These are phyloP conservation scores for Cryptococcus sp. DNA, from an alignment of 1,284 basidiomycete species.

Conservation along the genomic window DNA sequence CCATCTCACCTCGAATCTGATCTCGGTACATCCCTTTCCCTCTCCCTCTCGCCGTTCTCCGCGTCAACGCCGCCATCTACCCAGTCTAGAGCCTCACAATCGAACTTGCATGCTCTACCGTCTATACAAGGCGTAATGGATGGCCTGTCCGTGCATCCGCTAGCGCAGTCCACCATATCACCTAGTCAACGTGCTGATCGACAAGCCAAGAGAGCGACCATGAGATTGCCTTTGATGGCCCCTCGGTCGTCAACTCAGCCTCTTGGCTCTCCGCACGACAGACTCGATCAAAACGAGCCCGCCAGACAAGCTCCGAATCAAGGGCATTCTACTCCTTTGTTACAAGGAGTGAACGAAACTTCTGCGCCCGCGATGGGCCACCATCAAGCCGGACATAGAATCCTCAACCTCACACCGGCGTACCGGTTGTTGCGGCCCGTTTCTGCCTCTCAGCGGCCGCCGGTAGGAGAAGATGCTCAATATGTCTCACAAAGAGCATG, in stretches of 20 bases:
- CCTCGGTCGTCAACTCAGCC: not conserved
- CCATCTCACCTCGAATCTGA: not conserved
- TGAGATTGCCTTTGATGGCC: not conserved
- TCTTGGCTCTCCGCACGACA: too few relatives aligned
- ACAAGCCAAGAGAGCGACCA: not conserved
- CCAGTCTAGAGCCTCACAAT: not conserved
- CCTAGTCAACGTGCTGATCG: not conserved
- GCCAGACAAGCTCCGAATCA: not conserved
- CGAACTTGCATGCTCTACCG: not conserved
- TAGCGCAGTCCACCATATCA: not conserved
- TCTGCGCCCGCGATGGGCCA: not conserved
- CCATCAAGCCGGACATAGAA: not conserved
- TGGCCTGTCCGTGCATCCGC: not conserved
- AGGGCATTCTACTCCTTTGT: not conserved
- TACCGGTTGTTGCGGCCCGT: not conserved
- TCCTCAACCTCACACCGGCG: not conserved
- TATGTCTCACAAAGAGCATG: not conserved
- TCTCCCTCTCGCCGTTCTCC: not conserved
- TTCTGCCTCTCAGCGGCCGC: not conserved
- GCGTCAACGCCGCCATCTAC: not conserved
- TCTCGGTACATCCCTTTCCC: not conserved
- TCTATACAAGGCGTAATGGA: conserved; percentile 7
- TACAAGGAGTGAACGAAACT: not conserved
- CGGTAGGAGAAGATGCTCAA: not conserved
- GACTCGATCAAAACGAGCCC: not conserved